Conservation (phyloP, 2,329 filamentous ascomycete genomes). For the Penicillium concentricum region DNA sequence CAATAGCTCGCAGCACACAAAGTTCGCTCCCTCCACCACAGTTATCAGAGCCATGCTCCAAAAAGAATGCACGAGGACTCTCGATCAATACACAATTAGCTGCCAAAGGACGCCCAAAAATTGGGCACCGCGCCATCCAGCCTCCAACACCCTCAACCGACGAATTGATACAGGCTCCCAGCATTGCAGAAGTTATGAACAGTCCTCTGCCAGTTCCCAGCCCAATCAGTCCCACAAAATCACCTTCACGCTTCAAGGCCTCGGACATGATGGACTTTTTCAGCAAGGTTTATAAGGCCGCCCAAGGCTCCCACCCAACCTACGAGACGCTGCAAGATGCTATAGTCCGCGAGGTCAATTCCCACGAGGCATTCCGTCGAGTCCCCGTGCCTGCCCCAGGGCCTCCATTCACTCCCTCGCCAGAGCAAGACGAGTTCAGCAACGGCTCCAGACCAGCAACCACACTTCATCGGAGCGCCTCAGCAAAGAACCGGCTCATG, state of each 20-base stretch:
- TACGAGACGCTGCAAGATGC: constrained; percentile 45
- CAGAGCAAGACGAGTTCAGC: constrained; percentile 25
- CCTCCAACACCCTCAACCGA: constrained; percentile 35
- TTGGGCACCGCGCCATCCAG: constrained; percentile 37
- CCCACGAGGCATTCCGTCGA: constrained; percentile 42
- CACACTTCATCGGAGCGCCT: constrained; percentile 25
- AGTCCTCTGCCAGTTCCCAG: constrained; percentile 36
- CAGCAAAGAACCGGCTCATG: constrained; percentile 32
- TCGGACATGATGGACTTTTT: constrained; percentile 45
- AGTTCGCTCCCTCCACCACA: constrained; percentile 14
- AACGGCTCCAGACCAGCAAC: constrained; percentile 7
- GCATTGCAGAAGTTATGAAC: constrained; percentile 44
- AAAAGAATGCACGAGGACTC: constrained; percentile 41
- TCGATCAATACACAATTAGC: constrained; percentile 43
- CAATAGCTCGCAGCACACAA: constrained; percentile 9
- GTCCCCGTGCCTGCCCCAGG: constrained; percentile 34
- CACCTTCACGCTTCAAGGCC: constrained; percentile 32
- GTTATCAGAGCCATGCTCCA: constrained; percentile 22
- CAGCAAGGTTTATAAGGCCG: constrained; percentile 37
- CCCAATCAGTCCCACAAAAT: constrained; percentile 21
- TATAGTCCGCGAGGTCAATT: constrained; percentile 46
- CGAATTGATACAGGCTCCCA: constrained; percentile 30
- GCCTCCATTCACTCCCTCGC: constrained; percentile 35
- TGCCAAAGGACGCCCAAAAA: constrained; percentile 32
- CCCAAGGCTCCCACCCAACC: constrained; percentile 34